Conservation (phyloP, 2,329 filamentous ascomycete species). For the Ascosphaera aggregata region DNA sequence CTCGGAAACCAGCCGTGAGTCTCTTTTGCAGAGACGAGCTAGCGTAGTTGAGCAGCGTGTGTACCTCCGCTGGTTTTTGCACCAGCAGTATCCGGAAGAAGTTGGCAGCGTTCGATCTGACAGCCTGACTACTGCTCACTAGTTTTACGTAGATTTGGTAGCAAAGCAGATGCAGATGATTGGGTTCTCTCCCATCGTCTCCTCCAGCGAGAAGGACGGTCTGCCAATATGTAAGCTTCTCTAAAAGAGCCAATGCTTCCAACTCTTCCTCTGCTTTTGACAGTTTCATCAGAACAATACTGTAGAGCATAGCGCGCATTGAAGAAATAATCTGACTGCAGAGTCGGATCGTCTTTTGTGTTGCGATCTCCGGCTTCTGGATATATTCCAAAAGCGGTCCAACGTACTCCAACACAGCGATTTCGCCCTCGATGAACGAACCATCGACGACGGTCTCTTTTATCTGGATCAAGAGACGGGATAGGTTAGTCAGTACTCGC, state of each 20-base stretch:
- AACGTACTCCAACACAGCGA: conserved; percentile 61
- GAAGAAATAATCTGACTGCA: conserved; percentile 62
- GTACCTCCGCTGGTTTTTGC: conserved; percentile 70
- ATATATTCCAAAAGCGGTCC: conserved; percentile 74
- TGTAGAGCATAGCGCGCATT: conserved; percentile 55
- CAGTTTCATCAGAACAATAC: conserved; percentile 54
- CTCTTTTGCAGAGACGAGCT: conserved; percentile 46
- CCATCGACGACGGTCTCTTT: conserved; percentile 85
- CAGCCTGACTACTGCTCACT: conserved; percentile 40
- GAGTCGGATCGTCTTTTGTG: conserved; percentile 68
- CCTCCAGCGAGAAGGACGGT: conserved; percentile 64
- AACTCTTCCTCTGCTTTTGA: conserved; percentile 57
- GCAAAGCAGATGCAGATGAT: conserved; percentile 68
- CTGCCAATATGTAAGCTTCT: conserved; percentile 88
- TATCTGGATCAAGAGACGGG: conserved; percentile 57
- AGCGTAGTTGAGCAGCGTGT: conserved; percentile 46
- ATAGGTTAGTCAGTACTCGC: conserved; percentile 64
- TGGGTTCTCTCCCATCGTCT: conserved; percentile 53
- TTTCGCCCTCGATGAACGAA: conserved; percentile 81
- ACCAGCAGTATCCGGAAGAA: conserved; percentile 84
- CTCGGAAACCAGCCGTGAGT: conserved; percentile 55
- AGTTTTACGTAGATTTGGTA: conserved; percentile 84
- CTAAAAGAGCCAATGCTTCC: conserved; percentile 50
- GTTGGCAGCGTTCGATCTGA: conserved; percentile 56
- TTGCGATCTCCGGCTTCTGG: conserved; percentile 59